Evolutionary conservation across 139 green algal species (phyloP).

Genomic region (Chloropicon primus): DNA sequence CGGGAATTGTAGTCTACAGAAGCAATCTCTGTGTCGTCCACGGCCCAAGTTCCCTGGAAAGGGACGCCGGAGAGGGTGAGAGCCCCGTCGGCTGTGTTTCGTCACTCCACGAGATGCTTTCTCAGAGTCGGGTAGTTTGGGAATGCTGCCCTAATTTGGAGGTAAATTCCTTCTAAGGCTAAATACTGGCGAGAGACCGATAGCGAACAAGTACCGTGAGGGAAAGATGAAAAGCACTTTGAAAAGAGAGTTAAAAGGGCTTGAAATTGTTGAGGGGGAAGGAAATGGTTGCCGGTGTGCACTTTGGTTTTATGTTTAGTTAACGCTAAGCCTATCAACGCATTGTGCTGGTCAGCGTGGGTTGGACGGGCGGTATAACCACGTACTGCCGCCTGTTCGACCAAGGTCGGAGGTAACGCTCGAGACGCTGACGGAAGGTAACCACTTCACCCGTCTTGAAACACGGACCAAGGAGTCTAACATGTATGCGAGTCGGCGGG

Average conservation of each 20-base stretch:
- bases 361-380: neutral
- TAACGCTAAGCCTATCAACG: neutral
- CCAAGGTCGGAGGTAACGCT: slow-evolving; percentile 18
- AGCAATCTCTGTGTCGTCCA: slow-evolving; percentile 6
- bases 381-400: slow-evolving; percentile 6
- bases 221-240: slow-evolving; percentile 53
- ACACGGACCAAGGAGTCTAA: slow-evolving; percentile 95
- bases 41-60: slow-evolving; percentile 29
- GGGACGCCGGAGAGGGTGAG: slow-evolving; percentile 41
- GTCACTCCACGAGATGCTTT: neutral
- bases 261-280: slow-evolving; percentile 16
- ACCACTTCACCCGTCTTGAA: slow-evolving; percentile 77
- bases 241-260: slow-evolving; percentile 13
- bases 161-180: slow-evolving; percentile 39
- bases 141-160: slow-evolving; percentile 23
- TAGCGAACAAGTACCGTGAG: slow-evolving; percentile 62
- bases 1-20: slow-evolving; percentile 11
- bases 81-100: slow-evolving; percentile 29
- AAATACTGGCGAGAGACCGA: slow-evolving; percentile 47
- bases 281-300: slow-evolving; percentile 25
- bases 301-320: slow-evolving; percentile 9
- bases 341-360: slow-evolving; percentile 2
- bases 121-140: slow-evolving; percentile 1
- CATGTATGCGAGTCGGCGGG: slow-evolving; percentile 79
- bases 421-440: slow-evolving; percentile 12